Base-by-base conservation (phyloP, 345 rosid genomes). In the Eucalyptus erythrocorys region DNA sequence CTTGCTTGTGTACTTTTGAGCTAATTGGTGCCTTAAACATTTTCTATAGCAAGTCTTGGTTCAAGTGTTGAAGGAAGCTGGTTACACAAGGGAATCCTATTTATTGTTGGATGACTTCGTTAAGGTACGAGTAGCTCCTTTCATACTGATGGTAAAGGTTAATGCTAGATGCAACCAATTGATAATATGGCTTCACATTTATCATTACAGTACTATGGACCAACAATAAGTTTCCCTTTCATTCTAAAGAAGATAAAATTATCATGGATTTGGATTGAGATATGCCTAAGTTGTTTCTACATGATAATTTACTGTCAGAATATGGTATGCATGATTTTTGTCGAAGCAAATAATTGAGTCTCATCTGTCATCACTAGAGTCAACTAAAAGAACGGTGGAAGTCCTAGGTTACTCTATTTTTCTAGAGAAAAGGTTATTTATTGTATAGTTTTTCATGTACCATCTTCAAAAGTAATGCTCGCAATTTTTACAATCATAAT, bases 31-130 rank as follows among this genome's bases (percentile, higher is more conserved):
- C 45, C 53, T 53, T 89, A 86, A 59, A 21, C 82, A 76, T 76
- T 76, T 76, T 76, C 47, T 92, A 92, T 94, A 95, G 97, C 90
- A 90, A 93, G 96, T 93, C 80, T 90, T 95, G 92, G 89, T 90
- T 90, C 93, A 93, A 90, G 92, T 94, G 88, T 89, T 96, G 89
- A 89, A 93, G 87, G 97, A 95, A 51, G 91, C 95, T 37, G 95
- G 97, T 88, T 96, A 93, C 91, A 90, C 96, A 55, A 92, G 89
- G 89, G 95, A 93, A 76, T 94, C 95, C 24, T 92, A 87, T 90
- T 90, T 95, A 17, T 89, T 79, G 89, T 86, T 96, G 90, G 93
- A 92, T 85, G 95, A 95, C 90, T 95, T 96, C 89, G 40, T 92
- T 51, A 94, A 95, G 97, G 96, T 94, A 59, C 26, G 87, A 43